These are phyloP conservation scores for Rostrohypoxylon terebratum DNA, from an alignment of 495 filamentous ascomycete species.

Conservation along the genomic window DNA sequence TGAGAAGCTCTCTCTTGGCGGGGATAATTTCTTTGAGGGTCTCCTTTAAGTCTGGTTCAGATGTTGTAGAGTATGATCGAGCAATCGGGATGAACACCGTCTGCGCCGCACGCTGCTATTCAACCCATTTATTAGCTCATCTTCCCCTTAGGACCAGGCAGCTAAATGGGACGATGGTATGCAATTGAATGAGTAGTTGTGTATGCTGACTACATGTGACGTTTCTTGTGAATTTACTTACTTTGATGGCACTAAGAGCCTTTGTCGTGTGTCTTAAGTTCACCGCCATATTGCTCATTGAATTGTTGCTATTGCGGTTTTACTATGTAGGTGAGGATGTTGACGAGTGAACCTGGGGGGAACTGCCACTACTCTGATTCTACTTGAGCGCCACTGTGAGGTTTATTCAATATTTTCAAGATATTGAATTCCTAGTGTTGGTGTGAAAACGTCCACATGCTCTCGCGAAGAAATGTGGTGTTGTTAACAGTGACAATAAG, in stretches of 20 bases:
- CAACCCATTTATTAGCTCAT: slow-evolving; percentile 2
- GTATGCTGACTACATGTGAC: background rate
- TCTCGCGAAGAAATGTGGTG: slow-evolving; percentile 24
- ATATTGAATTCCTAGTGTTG: background rate
- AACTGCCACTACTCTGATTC: background rate
- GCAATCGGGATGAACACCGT: slow-evolving; percentile 43
- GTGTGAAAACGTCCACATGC: slow-evolving; percentile 16
- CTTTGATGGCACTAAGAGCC: slow-evolving; percentile 62
- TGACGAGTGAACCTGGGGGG: background rate
- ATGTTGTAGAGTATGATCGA: slow-evolving; percentile 73
- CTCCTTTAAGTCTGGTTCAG: slow-evolving; percentile 88
- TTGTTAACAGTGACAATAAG: slow-evolving; percentile 6
- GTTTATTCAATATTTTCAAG: background rate
- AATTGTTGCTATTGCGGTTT: background rate
- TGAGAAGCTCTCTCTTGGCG: slow-evolving; percentile 89
- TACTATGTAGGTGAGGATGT: background rate
- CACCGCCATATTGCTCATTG: slow-evolving; percentile 58
- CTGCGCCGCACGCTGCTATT: slow-evolving; percentile 53
- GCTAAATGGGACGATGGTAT: too few species aligned
- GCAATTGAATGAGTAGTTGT: background rate
- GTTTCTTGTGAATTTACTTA: slow-evolving; percentile 48
- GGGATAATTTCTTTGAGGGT: slow-evolving; percentile 86
- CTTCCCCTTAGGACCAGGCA: too few species aligned
- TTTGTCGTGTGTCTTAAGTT: slow-evolving; percentile 60
- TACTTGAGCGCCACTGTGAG: background rate